Percentiles rank a stretch among this genome's conserved stretches.
Conservation (phyloP, 768 basidiomycete species). For the Boletus subparvulus region DNA sequence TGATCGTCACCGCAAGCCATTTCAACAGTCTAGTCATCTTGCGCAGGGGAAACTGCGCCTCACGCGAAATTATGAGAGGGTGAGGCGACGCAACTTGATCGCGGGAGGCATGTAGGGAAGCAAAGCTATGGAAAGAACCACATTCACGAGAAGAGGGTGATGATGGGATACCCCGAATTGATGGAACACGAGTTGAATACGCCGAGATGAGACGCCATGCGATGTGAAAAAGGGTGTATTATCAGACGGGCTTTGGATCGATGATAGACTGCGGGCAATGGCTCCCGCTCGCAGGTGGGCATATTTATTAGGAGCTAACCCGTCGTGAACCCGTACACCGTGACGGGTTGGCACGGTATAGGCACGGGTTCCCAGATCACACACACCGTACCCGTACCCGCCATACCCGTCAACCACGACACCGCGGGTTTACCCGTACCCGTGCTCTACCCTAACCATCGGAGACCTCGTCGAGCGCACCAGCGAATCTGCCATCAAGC, state of each 20-base stretch:
- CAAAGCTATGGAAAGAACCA: not conserved
- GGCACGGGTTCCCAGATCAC: too few relatives aligned
- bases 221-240: not conserved
- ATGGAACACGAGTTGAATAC: not conserved
- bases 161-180: not conserved
- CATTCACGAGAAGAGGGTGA: too few relatives aligned
- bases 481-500: slow-evolving; percentile 79
- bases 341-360: too few relatives aligned
- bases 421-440: too few relatives aligned
- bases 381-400: too few relatives aligned
- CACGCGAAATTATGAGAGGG: too few relatives aligned
- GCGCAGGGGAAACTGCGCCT: not conserved
- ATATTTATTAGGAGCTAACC: too few relatives aligned
- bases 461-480: slow-evolving; percentile 92
- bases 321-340: too few relatives aligned
- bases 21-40: too few relatives aligned
- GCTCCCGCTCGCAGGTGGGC: too few relatives aligned
- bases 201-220: not conserved
- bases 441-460: slow-evolving; percentile 38
- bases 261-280: not conserved
- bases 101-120: not conserved
- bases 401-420: too few relatives aligned
- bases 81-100: not conserved
- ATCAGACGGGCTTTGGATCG: not conserved
- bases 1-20: not conserved